Evolutionary conservation across 805 yeast species (phyloP).

Genomic region (Candida boleticola): DNA sequence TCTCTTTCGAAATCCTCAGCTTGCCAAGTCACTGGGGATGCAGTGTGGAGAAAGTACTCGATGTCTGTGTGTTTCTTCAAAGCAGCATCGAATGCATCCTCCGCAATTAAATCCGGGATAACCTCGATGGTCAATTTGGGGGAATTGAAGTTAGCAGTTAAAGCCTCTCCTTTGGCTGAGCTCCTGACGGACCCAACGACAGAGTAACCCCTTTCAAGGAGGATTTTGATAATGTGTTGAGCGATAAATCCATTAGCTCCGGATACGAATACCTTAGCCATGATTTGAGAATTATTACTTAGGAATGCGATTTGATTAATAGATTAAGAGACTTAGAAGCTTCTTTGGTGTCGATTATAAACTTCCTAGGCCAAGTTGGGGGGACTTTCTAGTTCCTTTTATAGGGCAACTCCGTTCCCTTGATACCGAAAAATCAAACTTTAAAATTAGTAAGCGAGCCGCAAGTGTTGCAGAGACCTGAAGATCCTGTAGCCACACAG

Average conservation of each 20-base stretch:
- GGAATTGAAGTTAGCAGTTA: constrained; percentile 29
- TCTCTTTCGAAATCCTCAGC: constrained; percentile 47
- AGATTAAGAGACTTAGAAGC: too few relatives aligned
- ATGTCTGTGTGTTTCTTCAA: constrained; percentile 49
- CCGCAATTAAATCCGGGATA: constrained; percentile 45
- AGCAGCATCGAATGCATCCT: constrained; percentile 45
- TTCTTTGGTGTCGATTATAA: too few relatives aligned
- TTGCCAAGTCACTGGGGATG: constrained; percentile 54
- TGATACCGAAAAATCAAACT: too few relatives aligned
- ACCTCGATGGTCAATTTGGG: constrained; percentile 39
- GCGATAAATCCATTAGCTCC: constrained; percentile 59
- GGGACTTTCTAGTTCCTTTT: too few relatives aligned
- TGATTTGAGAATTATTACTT: too few relatives aligned
- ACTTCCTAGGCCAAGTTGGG: too few relatives aligned
- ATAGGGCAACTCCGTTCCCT: too few relatives aligned
- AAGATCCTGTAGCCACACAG: too few relatives aligned
- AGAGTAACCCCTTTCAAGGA: constrained; percentile 29
- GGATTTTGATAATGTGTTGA: constrained; percentile 41
- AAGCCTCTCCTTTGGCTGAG: constrained; percentile 34
- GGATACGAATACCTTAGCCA: constrained; percentile 39
- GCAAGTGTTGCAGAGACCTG: too few relatives aligned
- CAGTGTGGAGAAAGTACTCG: constrained; percentile 55
- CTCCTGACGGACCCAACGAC: constrained; percentile 31
- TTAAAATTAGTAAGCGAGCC: too few relatives aligned
- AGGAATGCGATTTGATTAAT: too few relatives aligned